A percentile compares a stretch with the other conserved stretches of the same genome.
phyloP scores from a whole-genome alignment of 2,329 filamentous ascomycete genomes.

The Byssochlamys sp. region DNA sequence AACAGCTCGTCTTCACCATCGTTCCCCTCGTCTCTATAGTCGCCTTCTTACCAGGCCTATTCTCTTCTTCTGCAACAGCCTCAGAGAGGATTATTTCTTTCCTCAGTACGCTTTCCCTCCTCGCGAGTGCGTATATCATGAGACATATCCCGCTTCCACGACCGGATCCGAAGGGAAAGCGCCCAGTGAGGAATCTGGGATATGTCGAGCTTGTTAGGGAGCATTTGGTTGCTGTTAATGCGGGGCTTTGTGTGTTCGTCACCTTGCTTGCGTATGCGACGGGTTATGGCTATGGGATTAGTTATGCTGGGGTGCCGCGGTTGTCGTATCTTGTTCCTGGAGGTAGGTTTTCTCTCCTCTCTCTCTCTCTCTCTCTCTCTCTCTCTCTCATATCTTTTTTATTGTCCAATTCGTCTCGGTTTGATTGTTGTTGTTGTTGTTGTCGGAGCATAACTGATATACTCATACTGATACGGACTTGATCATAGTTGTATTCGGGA shows the following conservation, averaged over 20 bases:
- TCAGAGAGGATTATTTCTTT: conserved; percentile 20
- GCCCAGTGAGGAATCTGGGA: conserved; percentile 14
- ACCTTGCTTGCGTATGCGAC: conserved; percentile 17
- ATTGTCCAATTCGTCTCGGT: too few relatives aligned
- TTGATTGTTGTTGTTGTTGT: too few relatives aligned
- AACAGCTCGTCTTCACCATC: conserved; percentile 24
- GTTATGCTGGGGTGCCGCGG: conserved; percentile 12
- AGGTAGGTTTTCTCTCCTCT: conserved; percentile 18
- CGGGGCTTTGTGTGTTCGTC: conserved; percentile 20
- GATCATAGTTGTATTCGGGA: conserved; percentile 22
- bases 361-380: too few relatives aligned
- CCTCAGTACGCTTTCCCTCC: conserved; percentile 26
- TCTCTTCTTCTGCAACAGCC: conserved; percentile 13
- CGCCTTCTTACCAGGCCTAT: conserved; percentile 23
- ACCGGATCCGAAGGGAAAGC: conserved; percentile 21
- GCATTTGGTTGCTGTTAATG: conserved; percentile 19
- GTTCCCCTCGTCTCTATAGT: conserved; percentile 25
- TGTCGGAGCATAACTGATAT: too few relatives aligned
- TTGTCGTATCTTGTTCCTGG: conserved; percentile 28
- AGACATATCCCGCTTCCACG: conserved; percentile 17
- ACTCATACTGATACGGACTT: background rate
- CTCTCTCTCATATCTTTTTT: too few relatives aligned
- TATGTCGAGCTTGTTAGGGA: conserved; percentile 11
- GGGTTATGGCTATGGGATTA: conserved; percentile 3
- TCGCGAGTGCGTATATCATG: conserved; percentile 31